Evolutionary conservation across 352 stramenopile genomes (phyloP).

Genomic region (Globisporangium paroecandrum): DNA sequence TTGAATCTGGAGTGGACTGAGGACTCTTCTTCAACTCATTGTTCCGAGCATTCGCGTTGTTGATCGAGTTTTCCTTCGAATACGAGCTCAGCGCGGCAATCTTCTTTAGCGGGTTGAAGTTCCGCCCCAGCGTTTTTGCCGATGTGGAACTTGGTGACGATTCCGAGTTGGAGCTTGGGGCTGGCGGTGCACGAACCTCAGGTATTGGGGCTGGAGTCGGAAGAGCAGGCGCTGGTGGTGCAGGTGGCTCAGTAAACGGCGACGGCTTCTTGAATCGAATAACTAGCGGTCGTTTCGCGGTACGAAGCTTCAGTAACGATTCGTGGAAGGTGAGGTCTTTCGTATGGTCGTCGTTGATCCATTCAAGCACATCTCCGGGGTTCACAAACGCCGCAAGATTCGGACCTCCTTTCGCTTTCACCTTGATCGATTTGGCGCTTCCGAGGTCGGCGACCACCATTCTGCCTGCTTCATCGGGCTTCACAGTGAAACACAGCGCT

Average conservation of each 20-base stretch:
- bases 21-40: conserved; percentile 18
- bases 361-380: conserved; percentile 65
- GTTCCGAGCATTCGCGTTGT: conserved; percentile 30
- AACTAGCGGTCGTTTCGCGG: conserved; percentile 74
- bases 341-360: conserved; percentile 83
- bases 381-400: conserved; percentile 54
- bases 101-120: conserved; percentile 64
- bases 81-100: conserved; percentile 44
- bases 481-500: conserved; percentile 77
- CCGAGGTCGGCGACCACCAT: conserved; percentile 83
- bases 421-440: conserved; percentile 83
- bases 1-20: conserved; percentile 24
- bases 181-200: conserved; percentile 9
- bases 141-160: conserved; percentile 2
- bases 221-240: conserved; percentile 17
- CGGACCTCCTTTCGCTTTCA: conserved; percentile 64
- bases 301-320: conserved; percentile 77
- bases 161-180: conserved; percentile 21
- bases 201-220: neutral
- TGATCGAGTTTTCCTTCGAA: conserved; percentile 39
- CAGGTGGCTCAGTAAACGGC: conserved; percentile 32
- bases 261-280: conserved; percentile 82
- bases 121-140: conserved; percentile 24
- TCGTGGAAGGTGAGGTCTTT: conserved; percentile 79
- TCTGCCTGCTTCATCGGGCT: conserved; percentile 49